Conservation (phyloP, 2,329 filamentous ascomycete genomes). For the Curvularia eragrostidis region DNA sequence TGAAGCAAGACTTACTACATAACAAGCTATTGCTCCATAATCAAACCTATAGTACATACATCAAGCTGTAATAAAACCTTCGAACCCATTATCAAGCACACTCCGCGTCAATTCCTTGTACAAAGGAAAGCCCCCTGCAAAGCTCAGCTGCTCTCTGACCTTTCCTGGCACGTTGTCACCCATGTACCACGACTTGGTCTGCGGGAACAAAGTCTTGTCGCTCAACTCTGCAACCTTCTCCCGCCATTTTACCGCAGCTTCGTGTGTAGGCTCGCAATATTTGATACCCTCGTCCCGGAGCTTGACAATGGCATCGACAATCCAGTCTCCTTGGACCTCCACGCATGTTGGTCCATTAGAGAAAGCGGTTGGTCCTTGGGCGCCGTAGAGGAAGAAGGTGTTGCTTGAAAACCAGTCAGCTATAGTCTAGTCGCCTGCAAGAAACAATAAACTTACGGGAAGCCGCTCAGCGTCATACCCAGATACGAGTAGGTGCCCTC, state of each 20-base stretch:
- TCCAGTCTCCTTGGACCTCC: slow-evolving; percentile 55
- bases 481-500: slow-evolving; percentile 52
- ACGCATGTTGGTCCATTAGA: slow-evolving; percentile 56
- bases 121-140: slow-evolving; percentile 51
- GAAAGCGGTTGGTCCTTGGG: slow-evolving; percentile 57
- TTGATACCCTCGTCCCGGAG: slow-evolving; percentile 47
- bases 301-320: slow-evolving; percentile 53
- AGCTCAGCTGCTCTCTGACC: slow-evolving; percentile 54
- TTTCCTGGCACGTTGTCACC: slow-evolving; percentile 56
- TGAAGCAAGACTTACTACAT: not conserved
- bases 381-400: slow-evolving; percentile 56
- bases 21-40: not conserved
- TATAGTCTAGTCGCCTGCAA: not conserved
- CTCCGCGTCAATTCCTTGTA: slow-evolving; percentile 51
- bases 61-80: slow-evolving; percentile 45
- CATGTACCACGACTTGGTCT: slow-evolving; percentile 54
- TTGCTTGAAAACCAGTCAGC: slow-evolving; percentile 33
- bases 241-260: slow-evolving; percentile 54
- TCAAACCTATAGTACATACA: not conserved
- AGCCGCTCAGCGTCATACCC: slow-evolving; percentile 52
- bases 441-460: slow-evolving; percentile 26
- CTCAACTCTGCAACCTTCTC: slow-evolving; percentile 50
- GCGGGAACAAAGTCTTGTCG: slow-evolving; percentile 52
- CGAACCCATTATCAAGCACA: slow-evolving; percentile 47
- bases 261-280: slow-evolving; percentile 51